These are phyloP conservation scores for Kwoniella shivajii DNA, from an alignment of 1,284 basidiomycete genomes.

Conservation along the genomic window DNA sequence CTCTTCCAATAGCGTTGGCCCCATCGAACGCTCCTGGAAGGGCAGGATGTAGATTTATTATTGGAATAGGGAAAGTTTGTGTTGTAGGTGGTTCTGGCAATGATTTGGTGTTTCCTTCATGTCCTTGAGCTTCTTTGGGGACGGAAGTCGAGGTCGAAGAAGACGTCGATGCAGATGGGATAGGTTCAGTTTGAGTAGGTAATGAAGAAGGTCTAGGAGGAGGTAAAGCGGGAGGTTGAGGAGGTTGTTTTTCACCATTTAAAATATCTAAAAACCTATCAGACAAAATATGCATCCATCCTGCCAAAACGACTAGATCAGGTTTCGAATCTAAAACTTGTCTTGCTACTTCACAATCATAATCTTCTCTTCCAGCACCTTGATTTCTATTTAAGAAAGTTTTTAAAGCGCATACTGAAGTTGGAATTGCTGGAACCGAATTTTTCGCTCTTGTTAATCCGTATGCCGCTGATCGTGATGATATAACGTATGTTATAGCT, in stretches of 20 bases:
- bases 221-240: conserved; percentile 33
- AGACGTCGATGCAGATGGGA: background rate
- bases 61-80: conserved; percentile 64
- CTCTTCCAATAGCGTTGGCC: conserved; percentile 82
- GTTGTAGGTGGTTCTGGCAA: conserved; percentile 25
- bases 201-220: conserved; percentile 19
- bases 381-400: conserved; percentile 77
- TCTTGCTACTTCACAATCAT: conserved; percentile 80
- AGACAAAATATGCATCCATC: conserved; percentile 93
- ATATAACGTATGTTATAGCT: conserved; percentile 79
- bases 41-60: conserved; percentile 97
- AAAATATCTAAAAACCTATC: conserved; percentile 59
- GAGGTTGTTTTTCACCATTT: conserved; percentile 35
- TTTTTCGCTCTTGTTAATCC: conserved; percentile 78
- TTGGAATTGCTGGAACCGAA: conserved; percentile 74
- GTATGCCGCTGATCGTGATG: conserved; percentile 88
- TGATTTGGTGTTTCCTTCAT: background rate
- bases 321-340: conserved; percentile 68
- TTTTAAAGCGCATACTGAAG: conserved; percentile 80
- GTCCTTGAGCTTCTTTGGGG: background rate
- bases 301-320: conserved; percentile 88
- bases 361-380: conserved; percentile 75
- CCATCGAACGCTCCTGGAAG: conserved; percentile 94
- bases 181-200: conserved; percentile 21
- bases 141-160: background rate